A percentile compares a stretch with the other conserved stretches of the same genome.
Conservation (phyloP, 768 basidiomycete species). For the Trametes sanguinea region DNA sequence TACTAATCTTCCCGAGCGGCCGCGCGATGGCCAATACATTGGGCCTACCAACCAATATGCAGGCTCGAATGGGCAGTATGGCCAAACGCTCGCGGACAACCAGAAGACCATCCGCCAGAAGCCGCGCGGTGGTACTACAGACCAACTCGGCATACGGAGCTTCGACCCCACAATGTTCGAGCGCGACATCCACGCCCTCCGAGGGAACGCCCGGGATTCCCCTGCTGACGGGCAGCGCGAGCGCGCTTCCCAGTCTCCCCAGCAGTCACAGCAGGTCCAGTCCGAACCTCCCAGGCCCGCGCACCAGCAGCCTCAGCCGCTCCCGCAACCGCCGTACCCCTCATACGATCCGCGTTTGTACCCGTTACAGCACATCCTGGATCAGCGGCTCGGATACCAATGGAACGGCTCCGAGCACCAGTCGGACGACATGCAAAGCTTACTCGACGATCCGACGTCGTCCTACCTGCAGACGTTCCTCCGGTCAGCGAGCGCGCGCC, state of each 20-base stretch:
- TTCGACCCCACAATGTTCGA: constrained; percentile 61
- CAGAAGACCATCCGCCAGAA: constrained; percentile 47
- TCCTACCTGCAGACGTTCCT: constrained; percentile 62
- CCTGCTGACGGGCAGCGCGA: constrained; percentile 21
- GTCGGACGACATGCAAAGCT: constrained; percentile 59
- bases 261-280: constrained; percentile 10
- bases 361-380: constrained; percentile 11
- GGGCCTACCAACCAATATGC: constrained; percentile 28
- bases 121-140: constrained; percentile 57
- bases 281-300: constrained; percentile 5
- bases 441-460: constrained; percentile 59
- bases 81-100: constrained; percentile 29
- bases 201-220: constrained; percentile 22
- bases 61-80: constrained; percentile 21
- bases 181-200: constrained; percentile 31
- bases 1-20: constrained; percentile 55
- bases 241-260: constrained; percentile 24
- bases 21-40: constrained; percentile 34
- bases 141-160: constrained; percentile 61
- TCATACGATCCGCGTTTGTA: constrained; percentile 22
- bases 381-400: constrained; percentile 21
- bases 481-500: constrained; percentile 52
- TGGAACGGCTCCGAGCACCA: constrained; percentile 36
- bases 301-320: constrained; percentile 4
- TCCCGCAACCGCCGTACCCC: constrained; percentile 8